phyloP scores from a whole-genome alignment of 202 grass and related monocot genomes.

The Carex sylvatica region DNA sequence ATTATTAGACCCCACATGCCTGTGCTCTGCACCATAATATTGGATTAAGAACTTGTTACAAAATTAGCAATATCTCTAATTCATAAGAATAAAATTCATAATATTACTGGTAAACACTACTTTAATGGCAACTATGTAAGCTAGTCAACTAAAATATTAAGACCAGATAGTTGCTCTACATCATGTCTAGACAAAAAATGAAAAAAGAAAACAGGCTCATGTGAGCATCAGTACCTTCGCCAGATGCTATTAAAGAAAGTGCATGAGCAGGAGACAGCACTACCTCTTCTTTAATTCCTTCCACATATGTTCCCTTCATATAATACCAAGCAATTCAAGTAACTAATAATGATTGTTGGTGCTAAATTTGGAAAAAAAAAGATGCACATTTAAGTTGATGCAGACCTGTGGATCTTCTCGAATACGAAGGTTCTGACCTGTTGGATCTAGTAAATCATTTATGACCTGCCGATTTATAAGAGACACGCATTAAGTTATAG shows the following conservation, averaged over 20 bases:
- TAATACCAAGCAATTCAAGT: neutral
- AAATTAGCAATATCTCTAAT: neutral
- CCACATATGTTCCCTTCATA: conserved; percentile 86
- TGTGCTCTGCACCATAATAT: conserved; percentile 67
- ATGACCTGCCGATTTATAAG: conserved; percentile 65
- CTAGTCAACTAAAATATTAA: conserved; percentile 2
- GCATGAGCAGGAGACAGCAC: conserved; percentile 91
- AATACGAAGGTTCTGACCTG: conserved; percentile 93
- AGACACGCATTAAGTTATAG: neutral
- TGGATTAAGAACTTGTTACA: conserved; percentile 23
- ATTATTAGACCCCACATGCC: conserved; percentile 98
- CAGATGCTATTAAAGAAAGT: conserved; percentile 92
- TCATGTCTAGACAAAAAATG: conserved; percentile 10
- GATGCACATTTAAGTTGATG: neutral
- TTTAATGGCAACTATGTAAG: conserved; percentile 4
- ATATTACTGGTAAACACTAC: conserved; percentile 9
- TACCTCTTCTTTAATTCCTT: conserved; percentile 98
- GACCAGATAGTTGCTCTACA: conserved; percentile 15
- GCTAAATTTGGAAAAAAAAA: neutral
- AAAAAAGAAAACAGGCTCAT: conserved; percentile 8
- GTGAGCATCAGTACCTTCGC: conserved; percentile 56
- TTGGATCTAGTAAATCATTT: conserved; percentile 94
- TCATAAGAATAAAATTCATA: conserved; percentile 7
- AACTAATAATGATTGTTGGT: neutral
- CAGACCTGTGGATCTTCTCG: conserved; percentile 92